Evolutionary conservation across 495 filamentous ascomycete species (phyloP).

Genomic region (Pseudevernia furfuracea): DNA sequence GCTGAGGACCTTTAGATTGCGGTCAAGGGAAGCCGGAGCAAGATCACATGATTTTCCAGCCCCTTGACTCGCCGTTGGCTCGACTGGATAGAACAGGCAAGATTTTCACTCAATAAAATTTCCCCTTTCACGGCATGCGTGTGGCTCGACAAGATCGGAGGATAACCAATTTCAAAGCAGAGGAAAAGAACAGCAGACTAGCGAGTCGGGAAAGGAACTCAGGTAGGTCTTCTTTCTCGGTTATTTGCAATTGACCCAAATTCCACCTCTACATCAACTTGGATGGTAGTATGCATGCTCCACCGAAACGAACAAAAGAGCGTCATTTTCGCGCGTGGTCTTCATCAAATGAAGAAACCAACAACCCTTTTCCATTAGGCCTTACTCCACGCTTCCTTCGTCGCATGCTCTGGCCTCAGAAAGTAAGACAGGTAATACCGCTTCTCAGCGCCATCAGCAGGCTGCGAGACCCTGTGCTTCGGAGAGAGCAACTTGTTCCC

Average conservation of each 20-base stretch:
- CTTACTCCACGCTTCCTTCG: conserved; percentile 4
- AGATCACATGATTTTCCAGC: conserved; percentile 29
- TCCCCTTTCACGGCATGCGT: no score
- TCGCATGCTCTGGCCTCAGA: conserved; percentile 27
- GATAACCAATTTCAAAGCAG: no score
- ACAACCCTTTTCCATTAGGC: neutral
- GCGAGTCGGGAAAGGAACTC: no score
- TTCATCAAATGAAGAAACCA: neutral
- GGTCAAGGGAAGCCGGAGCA: neutral
- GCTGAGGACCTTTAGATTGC: neutral
- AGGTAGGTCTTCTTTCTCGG: no score
- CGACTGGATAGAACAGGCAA: no score
- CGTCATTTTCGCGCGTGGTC: neutral
- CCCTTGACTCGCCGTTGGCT: no score
- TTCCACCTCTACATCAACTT: no score
- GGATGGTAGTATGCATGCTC: no score
- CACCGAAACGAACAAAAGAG: neutral
- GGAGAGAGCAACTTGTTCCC: conserved; percentile 26
- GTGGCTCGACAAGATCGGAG: no score
- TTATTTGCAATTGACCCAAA: no score
- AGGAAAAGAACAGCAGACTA: no score
- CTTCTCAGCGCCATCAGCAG: conserved; percentile 26
- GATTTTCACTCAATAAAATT: no score
- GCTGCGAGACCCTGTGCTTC: conserved; percentile 30
- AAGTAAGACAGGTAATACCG: conserved; percentile 31